These are phyloP conservation scores for Chlorella sp. DNA, from an alignment of 139 green algal species.

Conservation along the genomic window DNA sequence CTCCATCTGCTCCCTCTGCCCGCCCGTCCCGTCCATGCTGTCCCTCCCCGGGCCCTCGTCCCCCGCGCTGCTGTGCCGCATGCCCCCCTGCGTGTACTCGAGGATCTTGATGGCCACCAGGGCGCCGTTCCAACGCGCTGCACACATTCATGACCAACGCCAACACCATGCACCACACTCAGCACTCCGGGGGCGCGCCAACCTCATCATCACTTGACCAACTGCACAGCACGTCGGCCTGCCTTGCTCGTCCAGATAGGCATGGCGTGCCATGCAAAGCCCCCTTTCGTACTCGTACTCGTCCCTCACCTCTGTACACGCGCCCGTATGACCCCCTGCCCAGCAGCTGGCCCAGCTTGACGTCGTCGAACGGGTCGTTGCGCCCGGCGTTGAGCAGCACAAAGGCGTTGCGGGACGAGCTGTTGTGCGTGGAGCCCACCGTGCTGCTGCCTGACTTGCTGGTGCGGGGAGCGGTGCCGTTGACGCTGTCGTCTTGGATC, in stretches of 20 bases:
- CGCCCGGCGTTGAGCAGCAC: background rate
- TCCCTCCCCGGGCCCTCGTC: slow-evolving; percentile 4
- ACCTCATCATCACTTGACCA: no score
- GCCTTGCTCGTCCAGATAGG: no score
- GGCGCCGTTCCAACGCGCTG: slow-evolving; percentile 52
- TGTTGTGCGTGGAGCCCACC: slow-evolving; percentile 1
- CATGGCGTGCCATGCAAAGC: no score
- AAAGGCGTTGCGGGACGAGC: slow-evolving; percentile 17
- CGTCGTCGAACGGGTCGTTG: slow-evolving; percentile 40
- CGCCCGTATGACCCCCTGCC: slow-evolving; percentile 55
- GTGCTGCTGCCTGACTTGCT: background rate
- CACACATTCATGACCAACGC: background rate
- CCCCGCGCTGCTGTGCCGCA: no score
- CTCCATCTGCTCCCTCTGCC: slow-evolving; percentile 18
- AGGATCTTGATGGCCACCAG: slow-evolving; percentile 77
- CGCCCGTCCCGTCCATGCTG: background rate
- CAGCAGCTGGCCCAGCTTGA: slow-evolving; percentile 60
- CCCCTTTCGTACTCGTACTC: no score
- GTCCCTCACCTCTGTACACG: slow-evolving; percentile 47
- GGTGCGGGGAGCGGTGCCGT: background rate
- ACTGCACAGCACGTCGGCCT: no score
- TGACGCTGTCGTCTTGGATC: no score
- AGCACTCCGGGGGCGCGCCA: no score
- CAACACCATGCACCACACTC: background rate
- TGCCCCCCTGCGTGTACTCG: slow-evolving; percentile 25